Evolutionary conservation across 352 stramenopile species (phyloP).

Genomic region (Phytophthora melonis): DNA sequence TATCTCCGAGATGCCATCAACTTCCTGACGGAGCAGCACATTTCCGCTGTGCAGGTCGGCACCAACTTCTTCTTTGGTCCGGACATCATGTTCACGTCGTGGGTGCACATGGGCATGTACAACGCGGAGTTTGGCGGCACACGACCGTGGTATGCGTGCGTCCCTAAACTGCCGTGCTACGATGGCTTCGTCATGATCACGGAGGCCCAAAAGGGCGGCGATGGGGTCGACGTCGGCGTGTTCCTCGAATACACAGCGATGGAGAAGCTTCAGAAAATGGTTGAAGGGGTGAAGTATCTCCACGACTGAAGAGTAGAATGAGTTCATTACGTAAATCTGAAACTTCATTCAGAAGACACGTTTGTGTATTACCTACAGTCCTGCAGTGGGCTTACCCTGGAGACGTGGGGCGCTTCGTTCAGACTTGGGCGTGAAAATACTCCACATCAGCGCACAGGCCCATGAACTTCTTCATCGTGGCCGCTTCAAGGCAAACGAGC

Average conservation of each 20-base stretch:
- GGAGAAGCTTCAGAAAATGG: conserved; percentile 46
- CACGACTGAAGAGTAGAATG: conserved; percentile 1
- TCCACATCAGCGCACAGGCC: conserved; percentile 7
- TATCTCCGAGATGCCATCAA: conserved; percentile 63
- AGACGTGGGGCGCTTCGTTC: neutral
- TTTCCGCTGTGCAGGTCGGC: conserved; percentile 46
- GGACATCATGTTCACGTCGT: conserved; percentile 73
- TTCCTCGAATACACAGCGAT: conserved; percentile 46
- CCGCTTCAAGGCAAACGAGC: conserved; percentile 31
- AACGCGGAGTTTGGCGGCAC: conserved; percentile 57
- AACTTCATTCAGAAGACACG: too few relatives aligned
- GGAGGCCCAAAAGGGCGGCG: conserved; percentile 44
- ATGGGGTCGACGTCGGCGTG: conserved; percentile 57
- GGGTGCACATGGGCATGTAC: conserved; percentile 69
- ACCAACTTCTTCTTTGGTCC: conserved; percentile 59
- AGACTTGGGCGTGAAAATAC: conserved; percentile 20
- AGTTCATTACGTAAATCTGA: too few relatives aligned
- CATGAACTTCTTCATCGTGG: conserved; percentile 27
- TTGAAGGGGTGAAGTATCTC: conserved; percentile 23
- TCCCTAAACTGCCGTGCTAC: conserved; percentile 41
- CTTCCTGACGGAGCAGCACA: conserved; percentile 50
- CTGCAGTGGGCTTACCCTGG: too few relatives aligned
- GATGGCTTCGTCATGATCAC: conserved; percentile 62
- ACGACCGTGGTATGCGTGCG: conserved; percentile 48
- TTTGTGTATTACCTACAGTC: too few relatives aligned